Evolutionary conservation across 441 rosid species (phyloP), one percentile per base, ranked within the genome.

Genomic region (Euphorbia celastroides): DNA sequence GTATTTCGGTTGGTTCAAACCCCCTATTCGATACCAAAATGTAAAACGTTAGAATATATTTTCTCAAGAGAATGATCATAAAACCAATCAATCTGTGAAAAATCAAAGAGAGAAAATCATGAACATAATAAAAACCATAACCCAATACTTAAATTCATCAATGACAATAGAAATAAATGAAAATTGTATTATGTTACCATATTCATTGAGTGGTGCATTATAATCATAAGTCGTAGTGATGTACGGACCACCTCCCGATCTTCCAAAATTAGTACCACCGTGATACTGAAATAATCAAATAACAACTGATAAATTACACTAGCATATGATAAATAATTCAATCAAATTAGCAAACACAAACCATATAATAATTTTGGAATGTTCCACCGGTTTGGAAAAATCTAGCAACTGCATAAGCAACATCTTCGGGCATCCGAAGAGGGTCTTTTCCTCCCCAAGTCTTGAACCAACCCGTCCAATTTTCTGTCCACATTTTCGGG

Each of bases 181-280:
- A 5, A 19, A 26, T 16, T 20, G 1, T n/a, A 4, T 9, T 61
- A 2, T 51, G 7, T n/a, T 70, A 90, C 92, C 96, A 64, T 55
- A 91, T 80, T 91, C 96, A 16, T 87, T 84, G 2, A 90, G 73
- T 2, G 94, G 92, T 27, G 89, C 95, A 75, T 88, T 80, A 3
- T 88, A 86, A 44, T 88, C 92, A 30, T 90, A 90, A 14, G 86
- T 17, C 1, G 94, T 88, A 1, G 89, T 82, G 34, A 88, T 81
- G 31, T 84, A 88, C 2, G 89, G 95, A 14, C 94, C 94, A 7
- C 97, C 97, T 0, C 93, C 59, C 0, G 84, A 81, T 72, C 86
- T 82, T 27, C 84, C 89, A 73, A 87, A 91, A 60, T 91, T 91
- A 44, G 96, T 91, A 1, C 97, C 96, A 30, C 97, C 96, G 16